phyloP scores from a whole-genome alignment of 2,329 filamentous ascomycete species.

The Pseudophaeomoniella oleicola region DNA sequence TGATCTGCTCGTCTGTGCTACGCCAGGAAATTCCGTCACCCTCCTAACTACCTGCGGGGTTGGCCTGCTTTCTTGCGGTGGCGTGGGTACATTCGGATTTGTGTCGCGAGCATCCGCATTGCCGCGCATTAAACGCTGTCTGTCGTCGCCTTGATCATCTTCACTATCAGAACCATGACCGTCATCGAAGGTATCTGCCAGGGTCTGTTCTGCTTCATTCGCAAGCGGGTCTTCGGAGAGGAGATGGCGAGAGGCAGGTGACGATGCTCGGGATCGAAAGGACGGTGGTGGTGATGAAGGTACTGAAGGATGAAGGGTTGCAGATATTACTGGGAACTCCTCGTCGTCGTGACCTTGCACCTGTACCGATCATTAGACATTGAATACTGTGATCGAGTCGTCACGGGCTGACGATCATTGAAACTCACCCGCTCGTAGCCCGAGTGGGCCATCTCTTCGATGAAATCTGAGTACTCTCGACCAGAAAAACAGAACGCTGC shows the following conservation, averaged over 20 bases:
- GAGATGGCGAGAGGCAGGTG: conserved; percentile 39
- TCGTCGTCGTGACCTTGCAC: conserved; percentile 30
- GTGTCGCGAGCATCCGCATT: conserved; percentile 21
- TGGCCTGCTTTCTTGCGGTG: conserved; percentile 1
- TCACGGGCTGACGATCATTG: conserved; percentile 9
- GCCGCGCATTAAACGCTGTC: conserved; percentile 71
- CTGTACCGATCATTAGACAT: conserved; percentile 13
- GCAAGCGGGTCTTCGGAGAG: conserved; percentile 36
- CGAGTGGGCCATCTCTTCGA: no score
- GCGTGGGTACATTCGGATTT: conserved; percentile 1
- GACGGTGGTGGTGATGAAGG: conserved; percentile 48
- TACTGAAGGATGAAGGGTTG: conserved; percentile 13
- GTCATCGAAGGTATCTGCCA: conserved; percentile 85
- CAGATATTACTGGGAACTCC: conserved; percentile 19
- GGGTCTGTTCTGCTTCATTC: conserved; percentile 56
- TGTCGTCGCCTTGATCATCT: conserved; percentile 62
- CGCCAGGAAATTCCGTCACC: conserved; percentile 40
- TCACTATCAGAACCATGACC: conserved; percentile 58
- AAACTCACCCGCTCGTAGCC: conserved; percentile 31
- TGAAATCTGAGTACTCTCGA: no score
- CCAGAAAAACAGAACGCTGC: no score
- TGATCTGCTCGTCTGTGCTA: conserved; percentile 18
- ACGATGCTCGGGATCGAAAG: conserved; percentile 73
- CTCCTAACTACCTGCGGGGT: conserved; percentile 25
- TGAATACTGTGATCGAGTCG: conserved; percentile 1